Conservation (phyloP, 768 basidiomycete species). For the Phylloporus sp. region DNA sequence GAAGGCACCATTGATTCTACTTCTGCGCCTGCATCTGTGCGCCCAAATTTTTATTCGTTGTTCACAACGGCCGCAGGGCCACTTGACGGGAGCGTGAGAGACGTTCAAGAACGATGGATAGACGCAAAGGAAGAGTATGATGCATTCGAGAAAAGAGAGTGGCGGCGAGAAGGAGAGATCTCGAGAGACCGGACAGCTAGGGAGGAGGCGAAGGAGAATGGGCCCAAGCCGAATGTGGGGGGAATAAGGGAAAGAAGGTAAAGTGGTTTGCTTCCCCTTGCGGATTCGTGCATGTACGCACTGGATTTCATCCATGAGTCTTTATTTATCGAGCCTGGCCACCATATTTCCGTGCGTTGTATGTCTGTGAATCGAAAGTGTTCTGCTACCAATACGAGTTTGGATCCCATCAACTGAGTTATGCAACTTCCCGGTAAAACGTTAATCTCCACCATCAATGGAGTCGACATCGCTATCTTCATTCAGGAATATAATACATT, state of each 20-base stretch:
- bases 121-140: constrained; percentile 81
- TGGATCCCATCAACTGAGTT: no score
- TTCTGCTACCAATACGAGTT: no score
- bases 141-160: constrained; percentile 70
- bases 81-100: constrained; percentile 53
- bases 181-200: constrained; percentile 23
- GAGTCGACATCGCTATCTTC: no score
- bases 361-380: no score
- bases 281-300: neutral
- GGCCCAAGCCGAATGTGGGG: constrained; percentile 1
- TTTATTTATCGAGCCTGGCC: no score
- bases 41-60: constrained; percentile 64
- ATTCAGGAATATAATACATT: neutral
- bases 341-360: neutral
- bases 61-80: constrained; percentile 63
- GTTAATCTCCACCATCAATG: no score
- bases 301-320: no score
- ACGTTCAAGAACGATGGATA: constrained; percentile 94
- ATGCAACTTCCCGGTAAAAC: no score
- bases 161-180: constrained; percentile 69
- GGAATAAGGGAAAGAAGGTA: constrained; percentile 30
- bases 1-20: constrained; percentile 30
- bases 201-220: constrained; percentile 7
- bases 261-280: constrained; percentile 5
- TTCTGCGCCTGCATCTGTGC: constrained; percentile 35